These are phyloP conservation scores for Emergomyces pasteurianus DNA, from an alignment of 2,329 filamentous ascomycete genomes.

Conservation along the genomic window DNA sequence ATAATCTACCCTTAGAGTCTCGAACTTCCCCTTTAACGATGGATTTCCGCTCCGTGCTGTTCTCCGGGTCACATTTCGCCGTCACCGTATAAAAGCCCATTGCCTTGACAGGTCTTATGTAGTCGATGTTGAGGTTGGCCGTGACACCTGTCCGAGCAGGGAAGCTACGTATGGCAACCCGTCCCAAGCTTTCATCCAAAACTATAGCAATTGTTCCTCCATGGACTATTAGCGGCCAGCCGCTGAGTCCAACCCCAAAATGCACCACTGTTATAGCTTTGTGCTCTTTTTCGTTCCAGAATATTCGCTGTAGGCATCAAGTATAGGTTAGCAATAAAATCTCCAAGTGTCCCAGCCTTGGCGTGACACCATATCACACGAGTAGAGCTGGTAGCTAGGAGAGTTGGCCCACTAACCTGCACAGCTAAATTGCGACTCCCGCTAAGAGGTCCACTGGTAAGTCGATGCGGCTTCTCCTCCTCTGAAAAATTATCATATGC, in stretches of 20 bases:
- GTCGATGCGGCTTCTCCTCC: slow-evolving; percentile 21
- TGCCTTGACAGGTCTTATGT: slow-evolving; percentile 48
- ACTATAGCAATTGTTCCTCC: slow-evolving; percentile 58
- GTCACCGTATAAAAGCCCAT: slow-evolving; percentile 53
- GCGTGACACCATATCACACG: background rate
- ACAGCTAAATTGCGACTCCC: slow-evolving; percentile 30
- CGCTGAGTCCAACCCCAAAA: slow-evolving; percentile 52
- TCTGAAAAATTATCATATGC: slow-evolving; percentile 27
- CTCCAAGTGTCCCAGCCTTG: background rate
- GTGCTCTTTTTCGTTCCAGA: slow-evolving; percentile 48
- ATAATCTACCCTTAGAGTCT: slow-evolving; percentile 40
- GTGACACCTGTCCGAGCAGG: slow-evolving; percentile 42
- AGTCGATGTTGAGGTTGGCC: slow-evolving; percentile 48
- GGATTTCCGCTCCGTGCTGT: slow-evolving; percentile 28
- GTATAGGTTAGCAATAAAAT: background rate
- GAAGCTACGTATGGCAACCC: slow-evolving; percentile 44
- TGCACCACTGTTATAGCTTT: slow-evolving; percentile 53
- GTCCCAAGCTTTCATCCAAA: slow-evolving; percentile 57
- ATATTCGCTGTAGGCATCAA: slow-evolving; percentile 43
- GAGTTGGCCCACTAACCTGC: slow-evolving; percentile 23
- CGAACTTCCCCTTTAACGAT: slow-evolving; percentile 24
- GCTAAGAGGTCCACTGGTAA: slow-evolving; percentile 29
- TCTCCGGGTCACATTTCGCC: slow-evolving; percentile 30
- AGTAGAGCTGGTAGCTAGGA: background rate
- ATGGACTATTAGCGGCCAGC: slow-evolving; percentile 62